Evolutionary conservation across 2,329 filamentous ascomycete species (phyloP), one percentile per base, ranked within the genome.

Genomic region (Orbilia blumenaviensis): DNA sequence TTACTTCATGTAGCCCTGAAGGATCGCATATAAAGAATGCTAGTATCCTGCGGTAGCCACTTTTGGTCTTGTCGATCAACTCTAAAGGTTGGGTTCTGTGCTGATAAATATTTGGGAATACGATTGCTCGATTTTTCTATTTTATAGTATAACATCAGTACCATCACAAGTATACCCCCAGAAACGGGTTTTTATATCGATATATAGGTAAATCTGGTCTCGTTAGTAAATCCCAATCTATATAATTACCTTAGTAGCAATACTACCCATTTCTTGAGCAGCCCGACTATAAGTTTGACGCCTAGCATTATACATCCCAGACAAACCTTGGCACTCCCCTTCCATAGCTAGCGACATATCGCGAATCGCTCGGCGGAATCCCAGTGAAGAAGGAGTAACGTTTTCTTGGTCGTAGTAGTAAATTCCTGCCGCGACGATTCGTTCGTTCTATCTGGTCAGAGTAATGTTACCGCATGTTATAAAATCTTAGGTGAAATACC

Each of bases 1-100:
- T 42, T 23, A 66, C 50, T 4, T 66, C 32, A 29, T 66, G 46
- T 32, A 32, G 16, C 14, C 29, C 50, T 21, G 48, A 44, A 0
- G 88, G 88, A 77, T 90, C 88, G 2, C 90, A 85, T 1, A 90
- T 84, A 80, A 86, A 90, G 44, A 90, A 83, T 0, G 86, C 86
- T 0, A 90, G 81, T 66, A 89, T 86, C 78, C 86, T 86, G n/a
- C 86, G 82, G 78, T 89, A 86, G 1, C 88, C 88, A 0, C 86
- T 84, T 66, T 84, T 85, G 0, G 84, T 85, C 0, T 79, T 79
- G 74, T 90, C 86, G 25, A 80, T 78, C 12, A 89, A 83, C 10
- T 81, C 77, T 81, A 89, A 88, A 1, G 85, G 80, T 48, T 84
- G 80, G n/a, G 88, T 84, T 52, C 83, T 80, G 79, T 89, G 85